Evolutionary conservation across 2,329 filamentous ascomycete species (phyloP).

Genomic region (Phaeosphaeriaceae sp.): DNA sequence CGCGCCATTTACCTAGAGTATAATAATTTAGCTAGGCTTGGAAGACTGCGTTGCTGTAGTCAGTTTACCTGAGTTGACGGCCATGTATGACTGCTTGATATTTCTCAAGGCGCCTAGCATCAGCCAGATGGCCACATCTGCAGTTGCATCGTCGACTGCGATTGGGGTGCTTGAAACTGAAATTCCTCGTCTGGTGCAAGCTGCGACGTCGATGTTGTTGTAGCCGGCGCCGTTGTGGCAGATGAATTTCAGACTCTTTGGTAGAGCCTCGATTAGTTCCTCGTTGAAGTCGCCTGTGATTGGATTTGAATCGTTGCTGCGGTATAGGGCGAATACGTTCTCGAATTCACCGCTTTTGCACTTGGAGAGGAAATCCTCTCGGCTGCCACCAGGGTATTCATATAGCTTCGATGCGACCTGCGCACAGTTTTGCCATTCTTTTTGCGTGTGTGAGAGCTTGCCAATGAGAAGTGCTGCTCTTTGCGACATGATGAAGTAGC

Average conservation of each 20-base stretch:
- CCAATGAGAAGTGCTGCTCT: constrained; percentile 55
- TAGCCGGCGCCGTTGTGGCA: constrained; percentile 63
- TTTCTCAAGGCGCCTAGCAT: constrained; percentile 60
- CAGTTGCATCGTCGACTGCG: constrained; percentile 60
- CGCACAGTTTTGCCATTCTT: constrained; percentile 54
- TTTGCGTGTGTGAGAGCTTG: constrained; percentile 51
- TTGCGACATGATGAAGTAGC: constrained; percentile 35
- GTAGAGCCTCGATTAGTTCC: constrained; percentile 52
- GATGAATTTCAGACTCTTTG: constrained; percentile 52
- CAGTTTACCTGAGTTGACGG: constrained; percentile 51
- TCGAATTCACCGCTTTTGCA: constrained; percentile 62
- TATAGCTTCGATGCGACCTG: constrained; percentile 46
- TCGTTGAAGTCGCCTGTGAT: constrained; percentile 56
- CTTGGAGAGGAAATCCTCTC: constrained; percentile 62
- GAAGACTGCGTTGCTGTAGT: constrained; percentile 10
- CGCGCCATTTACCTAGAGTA: constrained; percentile 51
- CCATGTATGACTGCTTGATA: constrained; percentile 54
- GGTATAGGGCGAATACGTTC: constrained; percentile 63
- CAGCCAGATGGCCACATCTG: constrained; percentile 58
- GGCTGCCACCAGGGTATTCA: constrained; percentile 61
- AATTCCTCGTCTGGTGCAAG: constrained; percentile 57
- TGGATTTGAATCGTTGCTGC: constrained; percentile 63
- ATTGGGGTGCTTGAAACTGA: constrained; percentile 55
- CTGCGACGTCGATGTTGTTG: constrained; percentile 64
- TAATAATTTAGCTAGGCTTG: constrained; percentile 7